Evolutionary conservation across 192 early-diverging fungal species (phyloP).

Genomic region (Thoreauomyces humboldtii): DNA sequence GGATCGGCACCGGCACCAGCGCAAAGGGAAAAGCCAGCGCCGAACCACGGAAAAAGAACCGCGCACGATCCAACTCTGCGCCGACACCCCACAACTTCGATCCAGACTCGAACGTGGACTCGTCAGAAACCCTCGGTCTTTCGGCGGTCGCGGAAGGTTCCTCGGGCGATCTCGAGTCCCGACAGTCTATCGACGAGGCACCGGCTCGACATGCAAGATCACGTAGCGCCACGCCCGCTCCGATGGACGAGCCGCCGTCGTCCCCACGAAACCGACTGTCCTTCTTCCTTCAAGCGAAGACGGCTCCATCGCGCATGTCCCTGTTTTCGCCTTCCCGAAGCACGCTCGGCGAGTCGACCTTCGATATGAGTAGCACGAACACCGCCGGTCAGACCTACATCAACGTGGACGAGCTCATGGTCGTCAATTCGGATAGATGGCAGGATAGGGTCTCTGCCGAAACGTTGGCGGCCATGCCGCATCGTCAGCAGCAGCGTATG

Average conservation of each 20-base stretch:
- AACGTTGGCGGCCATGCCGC: constrained; percentile 14
- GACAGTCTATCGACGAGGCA: neutral
- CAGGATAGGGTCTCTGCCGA: constrained; percentile 28
- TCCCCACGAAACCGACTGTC: neutral
- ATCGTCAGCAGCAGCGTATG: constrained; percentile 36
- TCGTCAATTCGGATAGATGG: constrained; percentile 17
- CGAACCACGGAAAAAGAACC: neutral
- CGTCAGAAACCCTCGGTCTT: constrained; percentile 5
- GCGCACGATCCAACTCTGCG: constrained; percentile 28
- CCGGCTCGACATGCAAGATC: constrained; percentile 2
- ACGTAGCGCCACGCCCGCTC: constrained; percentile 1
- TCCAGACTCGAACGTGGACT: neutral
- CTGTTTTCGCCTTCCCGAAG: neutral
- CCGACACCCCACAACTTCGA: neutral
- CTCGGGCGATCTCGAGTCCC: neutral
- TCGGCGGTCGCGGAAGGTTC: constrained; percentile 10
- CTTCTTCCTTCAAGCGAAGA: neutral
- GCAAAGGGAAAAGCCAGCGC: neutral
- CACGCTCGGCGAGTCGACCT: neutral
- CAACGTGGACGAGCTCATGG: neutral
- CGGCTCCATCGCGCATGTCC: neutral
- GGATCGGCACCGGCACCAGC: neutral
- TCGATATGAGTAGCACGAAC: neutral
- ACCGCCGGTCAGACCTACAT: neutral
- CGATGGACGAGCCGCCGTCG: neutral